A percentile compares a stretch with the other conserved stretches of the same genome.
Conservation (phyloP, 2,329 filamentous ascomycete genomes). For the Aspergillus calidoustus region DNA sequence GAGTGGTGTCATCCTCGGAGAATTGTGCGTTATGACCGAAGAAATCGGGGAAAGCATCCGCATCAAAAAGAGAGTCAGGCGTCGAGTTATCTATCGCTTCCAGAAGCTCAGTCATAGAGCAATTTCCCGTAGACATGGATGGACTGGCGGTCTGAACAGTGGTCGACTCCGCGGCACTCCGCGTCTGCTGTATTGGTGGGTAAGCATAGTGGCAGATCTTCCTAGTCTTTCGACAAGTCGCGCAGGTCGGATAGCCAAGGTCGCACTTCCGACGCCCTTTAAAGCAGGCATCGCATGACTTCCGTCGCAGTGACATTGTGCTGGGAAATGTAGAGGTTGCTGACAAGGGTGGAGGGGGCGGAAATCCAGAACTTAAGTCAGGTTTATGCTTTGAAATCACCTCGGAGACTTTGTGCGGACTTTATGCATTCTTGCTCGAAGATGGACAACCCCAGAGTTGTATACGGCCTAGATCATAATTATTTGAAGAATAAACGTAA, state of each 20-base stretch:
- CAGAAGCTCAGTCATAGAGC: background rate
- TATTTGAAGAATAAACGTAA: too few relatives aligned
- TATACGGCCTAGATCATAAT: too few relatives aligned
- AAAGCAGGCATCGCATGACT: conserved; percentile 10
- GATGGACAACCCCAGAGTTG: too few relatives aligned
- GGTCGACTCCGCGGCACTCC: background rate
- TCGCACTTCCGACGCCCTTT: conserved; percentile 11
- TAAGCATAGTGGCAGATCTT: conserved; percentile 10
- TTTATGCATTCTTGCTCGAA: background rate
- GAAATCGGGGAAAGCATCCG: background rate
- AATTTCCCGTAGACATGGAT: too few relatives aligned
- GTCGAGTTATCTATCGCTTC: background rate
- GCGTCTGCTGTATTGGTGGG: background rate
- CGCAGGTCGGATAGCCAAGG: conserved; percentile 6
- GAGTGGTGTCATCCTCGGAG: background rate
- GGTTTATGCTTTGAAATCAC: background rate
- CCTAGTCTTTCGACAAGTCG: conserved; percentile 3
- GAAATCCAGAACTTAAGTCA: background rate
- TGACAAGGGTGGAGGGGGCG: too few relatives aligned
- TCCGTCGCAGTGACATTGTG: conserved; percentile 11
- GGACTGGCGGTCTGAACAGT: background rate
- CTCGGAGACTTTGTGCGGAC: background rate
- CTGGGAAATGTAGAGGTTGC: background rate
- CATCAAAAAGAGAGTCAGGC: background rate
- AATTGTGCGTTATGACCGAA: background rate